A percentile compares a stretch with the other conserved stretches of the same genome.
These are phyloP conservation scores for Sherardia arvensis DNA, from an alignment of 257 asterid genomes.

Conservation along the genomic window DNA sequence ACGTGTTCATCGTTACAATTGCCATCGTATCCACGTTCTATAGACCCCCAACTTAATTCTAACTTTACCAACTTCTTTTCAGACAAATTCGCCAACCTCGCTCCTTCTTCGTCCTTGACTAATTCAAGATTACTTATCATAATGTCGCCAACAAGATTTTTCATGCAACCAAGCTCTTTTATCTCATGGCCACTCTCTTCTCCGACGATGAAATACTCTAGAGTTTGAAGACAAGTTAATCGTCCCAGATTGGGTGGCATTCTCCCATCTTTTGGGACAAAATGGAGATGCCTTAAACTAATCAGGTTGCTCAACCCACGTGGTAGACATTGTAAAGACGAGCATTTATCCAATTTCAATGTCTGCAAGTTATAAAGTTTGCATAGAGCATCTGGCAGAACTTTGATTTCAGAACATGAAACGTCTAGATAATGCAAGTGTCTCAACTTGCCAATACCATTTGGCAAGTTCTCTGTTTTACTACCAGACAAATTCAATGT, in stretches of 20 bases:
- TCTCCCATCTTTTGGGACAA: rapidly evolving
- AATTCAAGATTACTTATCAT: conserved; percentile 2
- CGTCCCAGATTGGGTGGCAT: conserved; percentile 16
- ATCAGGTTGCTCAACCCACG: background rate
- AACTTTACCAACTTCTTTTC: conserved; percentile 4
- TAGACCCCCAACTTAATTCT: background rate
- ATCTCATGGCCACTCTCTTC: background rate
- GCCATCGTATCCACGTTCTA: background rate
- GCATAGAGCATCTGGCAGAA: background rate
- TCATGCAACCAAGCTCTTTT: conserved; percentile 18
- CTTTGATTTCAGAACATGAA: background rate
- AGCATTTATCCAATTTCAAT: background rate
- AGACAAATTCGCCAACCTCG: conserved; percentile 4
- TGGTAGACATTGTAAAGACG: background rate
- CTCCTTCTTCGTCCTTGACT: conserved; percentile 13
- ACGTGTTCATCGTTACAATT: conserved; percentile 1
- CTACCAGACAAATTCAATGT: background rate
- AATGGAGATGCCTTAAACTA: background rate
- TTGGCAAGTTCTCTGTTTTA: background rate
- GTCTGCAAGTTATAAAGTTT: background rate
- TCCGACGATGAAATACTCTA: background rate
- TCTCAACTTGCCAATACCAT: background rate
- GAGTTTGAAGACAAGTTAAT: conserved; percentile 13
- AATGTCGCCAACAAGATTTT: conserved; percentile 16
- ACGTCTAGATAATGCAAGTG: background rate